These are phyloP conservation scores for Zymoseptoria tritici DNA, from an alignment of 2,329 filamentous ascomycete species.

Conservation along the genomic window DNA sequence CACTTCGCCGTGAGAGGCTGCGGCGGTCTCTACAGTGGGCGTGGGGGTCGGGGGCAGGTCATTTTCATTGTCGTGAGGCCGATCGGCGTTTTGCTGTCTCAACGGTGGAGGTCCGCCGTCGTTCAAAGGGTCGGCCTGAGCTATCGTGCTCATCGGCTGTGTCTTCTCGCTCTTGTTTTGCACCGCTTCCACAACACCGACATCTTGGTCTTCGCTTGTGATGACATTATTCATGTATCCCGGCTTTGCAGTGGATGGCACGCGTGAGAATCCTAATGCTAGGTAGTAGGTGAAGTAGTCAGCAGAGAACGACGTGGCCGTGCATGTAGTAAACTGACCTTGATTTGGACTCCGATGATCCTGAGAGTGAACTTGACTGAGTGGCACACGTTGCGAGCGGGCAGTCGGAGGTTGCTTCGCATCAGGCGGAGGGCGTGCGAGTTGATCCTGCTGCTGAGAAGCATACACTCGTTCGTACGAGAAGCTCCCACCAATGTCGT, in stretches of 20 bases:
- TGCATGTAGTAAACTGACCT: neutral
- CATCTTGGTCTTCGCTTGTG: neutral
- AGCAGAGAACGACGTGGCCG: neutral
- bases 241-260: neutral
- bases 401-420: neutral
- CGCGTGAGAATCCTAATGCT: neutral
- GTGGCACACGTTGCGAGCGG: neutral
- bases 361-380: neutral
- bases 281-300: neutral
- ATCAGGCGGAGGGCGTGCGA: neutral
- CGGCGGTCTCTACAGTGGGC: neutral
- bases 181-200: neutral
- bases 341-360: neutral
- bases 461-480: neutral
- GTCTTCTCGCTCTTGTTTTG: neutral
- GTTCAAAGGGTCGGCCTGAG: neutral
- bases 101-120: too few relatives aligned
- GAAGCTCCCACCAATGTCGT: neutral
- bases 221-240: neutral
- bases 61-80: neutral
- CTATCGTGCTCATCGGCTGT: neutral
- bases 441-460: neutral
- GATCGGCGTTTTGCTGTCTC: neutral
- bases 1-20: neutral
- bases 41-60: neutral